Evolutionary conservation across 2,329 filamentous ascomycete species (phyloP).

Genomic region (Colletotrichum australisinense): DNA sequence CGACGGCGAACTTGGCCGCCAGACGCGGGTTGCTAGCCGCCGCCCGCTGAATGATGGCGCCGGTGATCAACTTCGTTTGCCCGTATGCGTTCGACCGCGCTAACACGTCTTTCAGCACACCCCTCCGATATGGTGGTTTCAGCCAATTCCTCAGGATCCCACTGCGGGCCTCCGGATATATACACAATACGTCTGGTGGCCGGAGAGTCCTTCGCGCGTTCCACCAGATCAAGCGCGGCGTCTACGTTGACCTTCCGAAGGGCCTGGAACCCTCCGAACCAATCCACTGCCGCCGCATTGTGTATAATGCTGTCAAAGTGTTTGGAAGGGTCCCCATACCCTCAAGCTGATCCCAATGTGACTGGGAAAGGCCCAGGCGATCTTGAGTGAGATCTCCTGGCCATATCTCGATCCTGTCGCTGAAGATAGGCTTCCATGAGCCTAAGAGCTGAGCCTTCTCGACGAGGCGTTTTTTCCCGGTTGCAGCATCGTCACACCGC

Average conservation of each 20-base stretch:
- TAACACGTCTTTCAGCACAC: not conserved
- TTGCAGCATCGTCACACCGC: too few species aligned
- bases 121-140: not conserved
- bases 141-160: not conserved
- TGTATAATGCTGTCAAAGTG: not conserved
- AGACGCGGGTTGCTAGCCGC: not conserved
- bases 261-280: not conserved
- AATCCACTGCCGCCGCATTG: not conserved
- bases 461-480: too few species aligned
- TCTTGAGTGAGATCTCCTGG: too few species aligned
- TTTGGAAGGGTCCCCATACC: too few species aligned
- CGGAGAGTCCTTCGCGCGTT: not conserved
- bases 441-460: too few species aligned
- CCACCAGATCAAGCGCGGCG: not conserved
- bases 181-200: slow-evolving; percentile 2
- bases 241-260: not conserved
- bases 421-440: too few species aligned
- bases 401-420: too few species aligned
- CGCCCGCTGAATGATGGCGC: slow-evolving; percentile 1
- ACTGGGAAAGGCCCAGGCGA: too few species aligned
- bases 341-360: too few species aligned
- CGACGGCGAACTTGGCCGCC: slow-evolving; percentile 1
- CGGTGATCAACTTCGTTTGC: slow-evolving; percentile 2
- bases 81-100: slow-evolving; percentile 3
- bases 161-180: not conserved